Conservation (phyloP, 805 yeast genomes). For the Huiozyma naganishii region DNA sequence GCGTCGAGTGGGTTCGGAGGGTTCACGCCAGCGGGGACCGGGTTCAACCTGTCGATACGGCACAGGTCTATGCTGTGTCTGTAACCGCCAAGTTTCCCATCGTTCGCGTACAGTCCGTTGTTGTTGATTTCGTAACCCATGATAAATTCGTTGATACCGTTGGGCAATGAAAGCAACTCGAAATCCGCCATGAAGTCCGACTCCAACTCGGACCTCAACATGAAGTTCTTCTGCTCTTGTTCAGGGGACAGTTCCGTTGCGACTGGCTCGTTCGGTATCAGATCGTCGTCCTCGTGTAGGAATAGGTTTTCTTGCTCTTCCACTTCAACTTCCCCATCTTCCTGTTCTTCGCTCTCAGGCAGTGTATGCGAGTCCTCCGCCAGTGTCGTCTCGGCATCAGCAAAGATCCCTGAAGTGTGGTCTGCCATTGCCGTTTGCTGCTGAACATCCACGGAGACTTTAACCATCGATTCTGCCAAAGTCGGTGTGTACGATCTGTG, state of each 20-base stretch:
- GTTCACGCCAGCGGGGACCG: constrained; percentile 20
- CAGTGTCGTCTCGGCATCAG: not conserved
- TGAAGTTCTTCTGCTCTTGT: constrained; percentile 7
- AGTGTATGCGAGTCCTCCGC: not conserved
- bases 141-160: constrained; percentile 27
- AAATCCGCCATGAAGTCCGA: constrained; percentile 9
- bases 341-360: constrained; percentile 1
- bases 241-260: constrained; percentile 9
- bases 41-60: constrained; percentile 16
- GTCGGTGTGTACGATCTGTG: constrained; percentile 5
- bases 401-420: not conserved
- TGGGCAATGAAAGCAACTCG: constrained; percentile 19
- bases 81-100: constrained; percentile 21
- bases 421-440: not conserved
- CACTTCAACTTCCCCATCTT: constrained; percentile 1
- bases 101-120: constrained; percentile 12
- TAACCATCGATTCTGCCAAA: not conserved
- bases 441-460: not conserved
- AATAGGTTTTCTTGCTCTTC: constrained; percentile 14
- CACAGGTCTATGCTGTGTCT: constrained; percentile 23
- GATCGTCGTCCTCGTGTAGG: constrained; percentile 10
- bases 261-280: constrained; percentile 6
- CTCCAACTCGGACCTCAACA: constrained; percentile 7
- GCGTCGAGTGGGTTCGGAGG: constrained; percentile 29
- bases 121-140: constrained; percentile 20